Conservation (phyloP, 441 rosid genomes). For the Pelargonium hybrid region DNA sequence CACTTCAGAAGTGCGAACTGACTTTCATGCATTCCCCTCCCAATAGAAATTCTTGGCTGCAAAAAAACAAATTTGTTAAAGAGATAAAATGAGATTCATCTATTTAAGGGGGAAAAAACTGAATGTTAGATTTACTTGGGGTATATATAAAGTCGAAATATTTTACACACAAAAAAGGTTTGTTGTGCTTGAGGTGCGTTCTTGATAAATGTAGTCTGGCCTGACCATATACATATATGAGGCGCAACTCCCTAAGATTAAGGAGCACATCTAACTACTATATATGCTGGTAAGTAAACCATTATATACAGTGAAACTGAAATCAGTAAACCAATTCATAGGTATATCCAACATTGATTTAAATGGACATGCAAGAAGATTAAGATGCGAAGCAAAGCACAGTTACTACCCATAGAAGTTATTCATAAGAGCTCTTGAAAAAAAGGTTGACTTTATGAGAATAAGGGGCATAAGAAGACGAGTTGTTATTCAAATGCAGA, state of each 20-base stretch:
- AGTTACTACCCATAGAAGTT: not conserved
- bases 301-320: not conserved
- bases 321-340: not conserved
- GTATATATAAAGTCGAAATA: conserved; percentile 55
- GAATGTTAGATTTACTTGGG: conserved; percentile 61
- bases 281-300: not conserved
- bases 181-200: not conserved
- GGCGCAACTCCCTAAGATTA: no score
- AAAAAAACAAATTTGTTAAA: conserved; percentile 21
- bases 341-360: not conserved
- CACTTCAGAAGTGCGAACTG: conserved; percentile 85
- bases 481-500: no score
- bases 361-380: not conserved
- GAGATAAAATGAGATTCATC: conserved; percentile 13
- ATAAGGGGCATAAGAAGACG: no score
- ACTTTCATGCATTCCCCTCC: conserved; percentile 99
- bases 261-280: no score
- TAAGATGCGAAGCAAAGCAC: no score
- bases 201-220: no score
- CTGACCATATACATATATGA: no score
- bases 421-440: no score
- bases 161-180: not conserved
- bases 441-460: no score
- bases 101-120: conserved; percentile 51
- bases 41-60: conserved; percentile 92